Percentiles rank a stretch among this genome's conserved stretches.
These are phyloP conservation scores for Boletus fagicola DNA, from an alignment of 768 basidiomycete species.

Conservation along the genomic window DNA sequence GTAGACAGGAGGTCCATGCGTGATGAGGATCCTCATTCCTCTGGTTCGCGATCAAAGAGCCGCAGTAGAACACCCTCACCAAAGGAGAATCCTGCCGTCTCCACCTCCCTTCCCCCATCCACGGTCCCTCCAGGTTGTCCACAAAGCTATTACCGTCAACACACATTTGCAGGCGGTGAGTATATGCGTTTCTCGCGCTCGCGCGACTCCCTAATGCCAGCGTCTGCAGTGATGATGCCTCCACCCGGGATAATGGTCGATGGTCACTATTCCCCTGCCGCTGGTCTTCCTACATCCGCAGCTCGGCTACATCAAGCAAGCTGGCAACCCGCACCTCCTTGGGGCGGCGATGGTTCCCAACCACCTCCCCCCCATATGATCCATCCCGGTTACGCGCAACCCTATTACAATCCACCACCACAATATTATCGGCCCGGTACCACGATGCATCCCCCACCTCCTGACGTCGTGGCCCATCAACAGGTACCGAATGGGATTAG, in stretches of 20 bases:
- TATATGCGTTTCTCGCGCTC: slow-evolving; percentile 2
- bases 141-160: slow-evolving; percentile 67
- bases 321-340: slow-evolving; percentile 40
- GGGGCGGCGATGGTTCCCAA: slow-evolving; percentile 37
- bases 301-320: slow-evolving; percentile 43
- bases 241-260: slow-evolving; percentile 43
- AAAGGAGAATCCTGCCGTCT: slow-evolving; percentile 40
- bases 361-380: slow-evolving; percentile 32
- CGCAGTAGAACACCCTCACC: slow-evolving; percentile 47
- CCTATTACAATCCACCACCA: slow-evolving; percentile 36
- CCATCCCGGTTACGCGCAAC: slow-evolving; percentile 38
- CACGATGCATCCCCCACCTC: slow-evolving; percentile 24
- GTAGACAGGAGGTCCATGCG: slow-evolving; percentile 19
- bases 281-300: slow-evolving; percentile 54
- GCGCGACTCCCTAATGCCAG: slow-evolving; percentile 1
- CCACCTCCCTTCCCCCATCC: slow-evolving; percentile 36
- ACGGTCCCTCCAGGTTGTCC: slow-evolving; percentile 33
- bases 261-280: slow-evolving; percentile 39
- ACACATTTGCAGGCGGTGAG: slow-evolving; percentile 49
- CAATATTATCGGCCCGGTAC: slow-evolving; percentile 48
- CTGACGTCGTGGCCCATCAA: slow-evolving; percentile 15
- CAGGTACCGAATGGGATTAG: slow-evolving; percentile 26
- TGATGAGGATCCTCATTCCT: slow-evolving; percentile 33
- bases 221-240: slow-evolving; percentile 40
- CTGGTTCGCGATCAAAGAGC: slow-evolving; percentile 47